Evolutionary conservation across 805 yeast genomes (phyloP).

Genomic region (Wickerhamiella domercqiae): DNA sequence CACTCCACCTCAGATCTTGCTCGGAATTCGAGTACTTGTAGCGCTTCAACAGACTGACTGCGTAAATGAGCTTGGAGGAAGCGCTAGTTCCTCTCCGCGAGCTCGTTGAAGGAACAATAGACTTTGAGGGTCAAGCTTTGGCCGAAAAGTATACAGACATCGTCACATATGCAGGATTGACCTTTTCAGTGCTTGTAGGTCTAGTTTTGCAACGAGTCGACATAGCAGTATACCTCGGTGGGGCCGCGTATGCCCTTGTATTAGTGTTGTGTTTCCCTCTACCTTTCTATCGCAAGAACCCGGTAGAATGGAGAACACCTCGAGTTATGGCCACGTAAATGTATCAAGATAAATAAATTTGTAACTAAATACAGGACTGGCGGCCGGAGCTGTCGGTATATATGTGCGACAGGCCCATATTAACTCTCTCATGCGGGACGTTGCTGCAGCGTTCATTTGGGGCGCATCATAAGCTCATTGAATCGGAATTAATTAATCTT

Average conservation of each 20-base stretch:
- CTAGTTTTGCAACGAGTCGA: constrained; percentile 11
- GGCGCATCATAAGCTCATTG: background rate
- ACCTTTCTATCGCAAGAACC: constrained; percentile 14
- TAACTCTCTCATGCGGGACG: background rate
- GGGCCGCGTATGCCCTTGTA: constrained; percentile 8
- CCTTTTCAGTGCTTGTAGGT: constrained; percentile 9
- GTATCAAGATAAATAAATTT: no score
- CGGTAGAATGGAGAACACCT: constrained; percentile 11
- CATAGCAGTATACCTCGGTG: constrained; percentile 6
- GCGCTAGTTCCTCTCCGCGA: background rate
- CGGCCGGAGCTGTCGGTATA: background rate
- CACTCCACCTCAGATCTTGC: no score
- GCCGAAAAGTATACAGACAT: constrained; percentile 4
- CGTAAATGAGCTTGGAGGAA: no score
- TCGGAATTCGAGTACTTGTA: no score
- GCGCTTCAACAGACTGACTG: no score
- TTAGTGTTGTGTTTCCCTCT: constrained; percentile 14
- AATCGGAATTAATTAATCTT: background rate
- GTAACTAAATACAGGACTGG: background rate
- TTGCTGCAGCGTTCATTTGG: background rate
- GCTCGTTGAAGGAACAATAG: constrained; percentile 14
- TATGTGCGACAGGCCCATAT: background rate
- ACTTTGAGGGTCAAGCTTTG: constrained; percentile 17
- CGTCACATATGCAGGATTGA: constrained; percentile 10
- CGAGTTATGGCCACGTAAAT: background rate